Evolutionary conservation across 176 grass and related monocot species (phyloP).

Genomic region (Oryza glaberrima): DNA sequence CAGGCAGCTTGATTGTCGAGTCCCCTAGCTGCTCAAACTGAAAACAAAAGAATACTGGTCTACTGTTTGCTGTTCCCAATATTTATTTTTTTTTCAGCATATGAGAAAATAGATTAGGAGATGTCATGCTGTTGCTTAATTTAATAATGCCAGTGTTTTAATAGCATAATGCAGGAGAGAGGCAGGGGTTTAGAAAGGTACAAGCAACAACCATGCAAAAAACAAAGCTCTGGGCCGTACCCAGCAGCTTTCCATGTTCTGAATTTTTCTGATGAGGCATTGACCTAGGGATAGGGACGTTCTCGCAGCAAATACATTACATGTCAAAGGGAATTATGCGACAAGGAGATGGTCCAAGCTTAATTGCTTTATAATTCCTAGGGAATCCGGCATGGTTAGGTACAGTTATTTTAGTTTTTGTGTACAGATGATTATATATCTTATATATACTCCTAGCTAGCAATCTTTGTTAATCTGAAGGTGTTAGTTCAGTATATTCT

Average conservation of each 20-base stretch:
- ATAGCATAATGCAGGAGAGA: not conserved
- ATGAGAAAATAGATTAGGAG: not conserved
- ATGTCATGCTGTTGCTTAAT: not conserved
- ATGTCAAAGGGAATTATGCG: constrained; percentile 48
- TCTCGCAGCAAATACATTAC: constrained; percentile 21
- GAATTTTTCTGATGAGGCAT: constrained; percentile 14
- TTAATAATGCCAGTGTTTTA: not conserved
- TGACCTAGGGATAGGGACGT: constrained; percentile 50
- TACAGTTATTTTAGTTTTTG: constrained; percentile 19
- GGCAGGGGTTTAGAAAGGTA: not conserved
- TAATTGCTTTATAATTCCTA: constrained; percentile 31
- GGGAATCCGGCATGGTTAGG: constrained; percentile 29
- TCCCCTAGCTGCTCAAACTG: not conserved
- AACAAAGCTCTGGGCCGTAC: constrained; percentile 27
- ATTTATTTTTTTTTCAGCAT: not conserved
- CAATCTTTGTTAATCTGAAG: not conserved
- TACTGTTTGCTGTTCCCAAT: not conserved
- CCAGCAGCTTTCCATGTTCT: not conserved
- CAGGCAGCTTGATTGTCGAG: constrained; percentile 31
- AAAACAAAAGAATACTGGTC: not conserved
- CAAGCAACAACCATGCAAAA: constrained; percentile 20
- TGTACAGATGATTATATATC: not conserved
- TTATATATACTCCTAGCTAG: not conserved
- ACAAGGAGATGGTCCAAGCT: constrained; percentile 50
- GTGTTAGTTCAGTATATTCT: constrained; percentile 2